Percentiles rank a stretch among this genome's conserved stretches.
Evolutionary conservation across 1,284 basidiomycete species (phyloP).

Genomic region (Ceratobasidium sp.): DNA sequence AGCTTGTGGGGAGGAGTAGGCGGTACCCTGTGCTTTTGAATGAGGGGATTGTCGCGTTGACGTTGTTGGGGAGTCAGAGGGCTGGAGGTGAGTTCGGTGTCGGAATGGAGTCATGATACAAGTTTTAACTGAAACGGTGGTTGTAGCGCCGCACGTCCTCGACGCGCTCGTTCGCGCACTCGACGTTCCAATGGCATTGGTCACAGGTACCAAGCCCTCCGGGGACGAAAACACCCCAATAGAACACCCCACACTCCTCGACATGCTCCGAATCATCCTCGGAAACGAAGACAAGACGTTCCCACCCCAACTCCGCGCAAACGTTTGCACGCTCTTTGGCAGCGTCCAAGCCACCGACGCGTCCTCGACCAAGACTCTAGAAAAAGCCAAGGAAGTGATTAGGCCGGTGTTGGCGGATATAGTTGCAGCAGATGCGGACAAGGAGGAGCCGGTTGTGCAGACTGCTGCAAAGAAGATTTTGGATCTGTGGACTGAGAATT

Average conservation of each 20-base stretch:
- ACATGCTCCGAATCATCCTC: conserved; percentile 73
- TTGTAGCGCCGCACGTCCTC: conserved; percentile 70
- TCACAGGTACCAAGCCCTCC: conserved; percentile 49
- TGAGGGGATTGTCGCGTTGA: conserved; percentile 88
- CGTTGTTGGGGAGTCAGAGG: conserved; percentile 75
- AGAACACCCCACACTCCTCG: conserved; percentile 67
- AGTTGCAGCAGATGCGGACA: conserved; percentile 35
- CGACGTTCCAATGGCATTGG: conserved; percentile 59
- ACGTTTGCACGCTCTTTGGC: conserved; percentile 47
- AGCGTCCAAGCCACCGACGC: conserved; percentile 30
- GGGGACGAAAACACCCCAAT: conserved; percentile 57
- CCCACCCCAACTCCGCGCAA: conserved; percentile 46
- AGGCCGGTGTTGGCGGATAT: conserved; percentile 35
- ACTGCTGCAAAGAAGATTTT: conserved; percentile 47
- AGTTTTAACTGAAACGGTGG: conserved; percentile 36
- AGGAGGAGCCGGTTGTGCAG: conserved; percentile 44
- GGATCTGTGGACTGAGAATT: conserved; percentile 43
- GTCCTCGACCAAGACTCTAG: conserved; percentile 13
- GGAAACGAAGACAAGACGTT: conserved; percentile 57
- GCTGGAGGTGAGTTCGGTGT: conserved; percentile 69
- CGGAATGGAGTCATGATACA: conserved; percentile 18
- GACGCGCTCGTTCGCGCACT: conserved; percentile 67
- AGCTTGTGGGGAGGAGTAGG: conserved; percentile 79
- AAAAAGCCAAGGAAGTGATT: conserved; percentile 34
- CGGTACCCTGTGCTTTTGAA: conserved; percentile 89